These are phyloP conservation scores for Naganishia sp. DNA, from an alignment of 1,284 basidiomycete species.

Conservation along the genomic window DNA sequence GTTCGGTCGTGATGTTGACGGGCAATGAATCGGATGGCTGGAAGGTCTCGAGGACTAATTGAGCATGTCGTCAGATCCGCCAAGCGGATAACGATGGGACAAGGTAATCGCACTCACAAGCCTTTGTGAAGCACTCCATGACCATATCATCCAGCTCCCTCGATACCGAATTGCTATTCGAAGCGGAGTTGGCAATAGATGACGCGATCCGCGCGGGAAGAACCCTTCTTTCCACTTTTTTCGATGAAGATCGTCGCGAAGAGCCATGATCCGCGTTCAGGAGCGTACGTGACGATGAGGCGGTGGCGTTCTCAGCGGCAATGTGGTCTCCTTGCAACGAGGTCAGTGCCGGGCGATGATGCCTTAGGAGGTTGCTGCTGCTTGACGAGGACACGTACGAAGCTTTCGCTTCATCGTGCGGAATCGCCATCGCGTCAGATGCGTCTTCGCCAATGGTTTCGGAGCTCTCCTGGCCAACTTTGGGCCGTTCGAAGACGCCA, in stretches of 20 bases:
- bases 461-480: no score
- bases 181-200: conserved; percentile 2
- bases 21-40: conserved; percentile 28
- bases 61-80: conserved; percentile 4
- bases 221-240: conserved; percentile 28
- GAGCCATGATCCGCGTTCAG: background rate
- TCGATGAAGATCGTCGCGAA: background rate
- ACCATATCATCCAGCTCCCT: conserved; percentile 76
- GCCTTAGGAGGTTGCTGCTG: background rate
- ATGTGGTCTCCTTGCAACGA: background rate
- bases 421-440: background rate
- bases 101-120: conserved; percentile 61
- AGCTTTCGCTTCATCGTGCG: background rate
- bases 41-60: conserved; percentile 28
- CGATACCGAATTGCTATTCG: conserved; percentile 8
- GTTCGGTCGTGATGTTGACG: conserved; percentile 70
- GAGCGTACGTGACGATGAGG: conserved; percentile 8
- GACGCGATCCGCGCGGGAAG: conserved; percentile 28
- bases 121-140: conserved; percentile 73
- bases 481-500: no score
- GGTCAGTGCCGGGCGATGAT: background rate
- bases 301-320: background rate
- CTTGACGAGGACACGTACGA: background rate
- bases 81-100: background rate
- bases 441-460: no score